Evolutionary conservation across 1,284 basidiomycete species (phyloP).

Genomic region (Cryptococcus sp.): DNA sequence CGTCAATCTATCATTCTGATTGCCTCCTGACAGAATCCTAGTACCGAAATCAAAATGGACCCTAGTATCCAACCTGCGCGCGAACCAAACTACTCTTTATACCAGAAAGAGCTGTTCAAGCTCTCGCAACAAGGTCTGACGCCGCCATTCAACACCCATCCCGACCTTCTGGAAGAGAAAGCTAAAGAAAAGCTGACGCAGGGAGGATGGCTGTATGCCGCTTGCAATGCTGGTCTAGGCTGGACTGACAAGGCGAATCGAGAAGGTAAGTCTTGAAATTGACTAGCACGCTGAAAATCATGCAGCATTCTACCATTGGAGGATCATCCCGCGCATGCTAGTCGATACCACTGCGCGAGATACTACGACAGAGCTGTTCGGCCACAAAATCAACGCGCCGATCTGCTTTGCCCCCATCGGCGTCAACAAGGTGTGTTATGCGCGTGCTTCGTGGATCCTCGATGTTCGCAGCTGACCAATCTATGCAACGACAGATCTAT

Average conservation of each 20-base stretch:
- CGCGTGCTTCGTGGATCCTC: too few relatives aligned
- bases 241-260: slow-evolving; percentile 62
- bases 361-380: slow-evolving; percentile 65
- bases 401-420: slow-evolving; percentile 73
- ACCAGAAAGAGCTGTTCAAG: slow-evolving; percentile 61
- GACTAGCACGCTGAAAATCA: slow-evolving; percentile 1
- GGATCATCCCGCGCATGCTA: slow-evolving; percentile 71
- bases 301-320: slow-evolving; percentile 55
- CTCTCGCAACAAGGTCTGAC: slow-evolving; percentile 44
- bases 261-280: slow-evolving; percentile 43
- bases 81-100: slow-evolving; percentile 62
- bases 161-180: slow-evolving; percentile 59
- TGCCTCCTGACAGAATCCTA: too few relatives aligned
- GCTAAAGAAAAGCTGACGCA: slow-evolving; percentile 60
- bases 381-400: slow-evolving; percentile 64
- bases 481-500: slow-evolving; percentile 53
- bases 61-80: slow-evolving; percentile 60
- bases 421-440: slow-evolving; percentile 58
- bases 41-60: slow-evolving; percentile 44
- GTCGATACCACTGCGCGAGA: slow-evolving; percentile 65
- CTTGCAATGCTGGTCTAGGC: slow-evolving; percentile 62
- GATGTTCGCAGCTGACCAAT: too few relatives aligned
- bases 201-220: slow-evolving; percentile 61
- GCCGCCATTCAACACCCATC: slow-evolving; percentile 45
- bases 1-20: too few relatives aligned